Conservation (phyloP, 2,329 filamentous ascomycete species). For the Fusarium sterilihyphosum region DNA sequence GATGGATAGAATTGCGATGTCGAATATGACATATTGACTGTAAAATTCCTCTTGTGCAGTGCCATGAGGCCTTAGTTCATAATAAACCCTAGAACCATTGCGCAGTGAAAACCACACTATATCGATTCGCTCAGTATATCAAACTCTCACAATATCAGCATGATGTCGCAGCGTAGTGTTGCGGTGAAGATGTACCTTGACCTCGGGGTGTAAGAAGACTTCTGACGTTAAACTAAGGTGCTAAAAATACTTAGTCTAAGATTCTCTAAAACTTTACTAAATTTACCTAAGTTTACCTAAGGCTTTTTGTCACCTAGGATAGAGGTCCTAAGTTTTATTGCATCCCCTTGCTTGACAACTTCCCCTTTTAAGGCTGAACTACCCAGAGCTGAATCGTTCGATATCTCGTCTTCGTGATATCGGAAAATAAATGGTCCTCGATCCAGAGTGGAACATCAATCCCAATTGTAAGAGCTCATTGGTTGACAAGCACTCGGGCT, state of each 20-base stretch:
- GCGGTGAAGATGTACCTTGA: neutral
- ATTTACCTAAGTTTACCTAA: too few relatives aligned
- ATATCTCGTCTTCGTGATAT: slow-evolving; percentile 28
- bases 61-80: neutral
- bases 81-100: neutral
- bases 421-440: slow-evolving; percentile 13
- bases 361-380: slow-evolving; percentile 9
- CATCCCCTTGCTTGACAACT: neutral
- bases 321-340: too few relatives aligned
- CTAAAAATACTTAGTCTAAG: too few relatives aligned
- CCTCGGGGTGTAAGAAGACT: too few relatives aligned
- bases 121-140: neutral
- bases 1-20: neutral
- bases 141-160: neutral
- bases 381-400: slow-evolving; percentile 19
- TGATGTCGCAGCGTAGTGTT: neutral
- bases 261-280: too few relatives aligned
- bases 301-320: too few relatives aligned
- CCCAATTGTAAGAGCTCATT: slow-evolving; percentile 6
- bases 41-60: neutral
- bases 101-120: neutral
- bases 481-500: slow-evolving; percentile 21
- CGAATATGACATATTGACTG: neutral
- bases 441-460: slow-evolving; percentile 16
- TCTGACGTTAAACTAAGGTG: too few relatives aligned